A percentile compares a stretch with the other conserved stretches of the same genome.
phyloP scores from a whole-genome alignment of 2,329 filamentous ascomycete genomes.

The Stromatinia cepivora region DNA sequence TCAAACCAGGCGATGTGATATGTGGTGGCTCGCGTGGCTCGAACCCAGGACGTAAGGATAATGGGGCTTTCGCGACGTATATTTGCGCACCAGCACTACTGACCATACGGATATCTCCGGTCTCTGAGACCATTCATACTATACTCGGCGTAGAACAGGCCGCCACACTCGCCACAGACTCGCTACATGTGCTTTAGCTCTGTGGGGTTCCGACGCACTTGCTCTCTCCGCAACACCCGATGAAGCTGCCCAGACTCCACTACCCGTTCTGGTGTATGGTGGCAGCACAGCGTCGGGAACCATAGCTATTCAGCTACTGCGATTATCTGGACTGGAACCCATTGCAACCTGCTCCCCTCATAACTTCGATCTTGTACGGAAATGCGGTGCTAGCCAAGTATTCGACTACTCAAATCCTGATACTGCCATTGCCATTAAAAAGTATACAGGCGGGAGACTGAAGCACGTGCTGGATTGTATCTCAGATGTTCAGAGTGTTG shows the following conservation, averaged over 20 bases:
- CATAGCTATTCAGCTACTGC: conserved; percentile 11
- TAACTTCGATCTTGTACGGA: conserved; percentile 43
- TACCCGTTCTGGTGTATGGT: conserved; percentile 6
- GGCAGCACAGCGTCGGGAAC: conserved; percentile 15
- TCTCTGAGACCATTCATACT: no score
- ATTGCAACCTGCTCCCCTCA: conserved; percentile 43
- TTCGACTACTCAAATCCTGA: conserved; percentile 45
- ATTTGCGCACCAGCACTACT: no score
- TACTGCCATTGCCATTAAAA: conserved; percentile 42
- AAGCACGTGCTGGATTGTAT: conserved; percentile 45
- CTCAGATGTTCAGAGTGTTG: conserved; percentile 37
- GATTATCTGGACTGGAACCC: conserved; percentile 15
- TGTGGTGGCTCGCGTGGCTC: background rate
- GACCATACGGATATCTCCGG: no score
- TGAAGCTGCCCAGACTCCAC: no score
- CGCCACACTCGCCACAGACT: no score
- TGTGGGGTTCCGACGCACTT: no score
- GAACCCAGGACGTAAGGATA: background rate
- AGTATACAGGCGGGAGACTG: conserved; percentile 44
- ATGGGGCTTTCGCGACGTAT: conserved; percentile 15
- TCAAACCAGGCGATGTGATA: conserved; percentile 12
- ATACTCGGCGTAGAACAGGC: no score
- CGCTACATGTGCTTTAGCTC: no score
- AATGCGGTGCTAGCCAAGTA: conserved; percentile 44
- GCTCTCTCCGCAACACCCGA: no score